These are phyloP conservation scores for Colletotrichum simmondsii DNA, from an alignment of 2,329 filamentous ascomycete species.

Conservation along the genomic window DNA sequence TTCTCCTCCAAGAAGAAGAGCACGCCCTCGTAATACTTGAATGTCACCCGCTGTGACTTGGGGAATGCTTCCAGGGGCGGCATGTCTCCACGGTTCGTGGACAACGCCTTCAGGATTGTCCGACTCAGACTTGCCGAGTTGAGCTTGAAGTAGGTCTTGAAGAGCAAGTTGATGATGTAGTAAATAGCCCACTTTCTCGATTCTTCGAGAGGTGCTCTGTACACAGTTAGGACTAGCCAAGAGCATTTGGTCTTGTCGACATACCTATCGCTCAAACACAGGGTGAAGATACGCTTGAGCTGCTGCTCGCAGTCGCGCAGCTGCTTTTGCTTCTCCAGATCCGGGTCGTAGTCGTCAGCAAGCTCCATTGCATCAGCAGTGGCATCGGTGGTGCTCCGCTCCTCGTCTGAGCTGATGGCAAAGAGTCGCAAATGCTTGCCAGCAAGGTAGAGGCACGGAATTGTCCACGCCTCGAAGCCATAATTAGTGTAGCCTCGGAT, in stretches of 20 bases:
- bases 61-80: conserved; percentile 84
- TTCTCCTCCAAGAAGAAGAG: conserved; percentile 96
- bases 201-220: conserved; percentile 82
- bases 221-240: conserved; percentile 36
- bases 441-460: conserved; percentile 88
- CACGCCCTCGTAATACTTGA: conserved; percentile 95
- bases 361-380: conserved; percentile 52
- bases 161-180: conserved; percentile 91
- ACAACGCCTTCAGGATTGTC: conserved; percentile 86
- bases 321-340: conserved; percentile 82
- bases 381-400: conserved; percentile 55
- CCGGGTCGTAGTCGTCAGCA: conserved; percentile 84
- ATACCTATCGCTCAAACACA: conserved; percentile 91
- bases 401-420: conserved; percentile 89
- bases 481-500: conserved; percentile 83
- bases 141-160: conserved; percentile 98
- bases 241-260: background rate
- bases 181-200: conserved; percentile 99
- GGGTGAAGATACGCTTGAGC: conserved; percentile 90
- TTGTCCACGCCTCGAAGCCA: conserved; percentile 88
- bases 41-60: conserved; percentile 91
- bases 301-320: conserved; percentile 91
- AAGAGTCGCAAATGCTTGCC: conserved; percentile 89
- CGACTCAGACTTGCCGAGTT: conserved; percentile 91
- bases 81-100: conserved; percentile 82